Evolutionary conservation across 2,329 filamentous ascomycete genomes (phyloP), one percentile per base, ranked within the genome.

Genomic region (Ophiostoma pallidulum): DNA sequence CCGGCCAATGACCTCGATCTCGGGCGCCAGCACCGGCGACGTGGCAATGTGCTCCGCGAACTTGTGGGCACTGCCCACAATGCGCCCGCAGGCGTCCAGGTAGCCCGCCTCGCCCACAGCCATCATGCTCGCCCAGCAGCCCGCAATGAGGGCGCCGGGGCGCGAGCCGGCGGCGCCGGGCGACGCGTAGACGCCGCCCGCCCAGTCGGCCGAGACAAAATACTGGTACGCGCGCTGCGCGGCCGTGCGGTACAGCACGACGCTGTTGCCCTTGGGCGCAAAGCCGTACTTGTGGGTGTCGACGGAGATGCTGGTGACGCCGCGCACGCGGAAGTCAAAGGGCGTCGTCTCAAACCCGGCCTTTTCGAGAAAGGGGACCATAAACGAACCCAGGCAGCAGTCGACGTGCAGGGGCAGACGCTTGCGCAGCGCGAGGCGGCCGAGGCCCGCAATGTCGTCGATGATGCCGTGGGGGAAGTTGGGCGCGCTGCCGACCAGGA

Each of bases 261-360:
- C 92, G 45, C 85, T 92, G 74, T 94, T 98, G 56, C 92, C 92
- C 71, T 98, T 98, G 45, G 92, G 92, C 1, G 92, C 92, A 62
- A 98, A 98, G 32, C 92, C 92, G 64, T 98, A 98, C 66, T 98
- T 98, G 76, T 98, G 92, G 3, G 92, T 98, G 64, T 98, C 92
- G 64, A 90, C 94, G 56, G 82, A 89, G 65, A 98, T 97, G 64
- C 84, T 91, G 4, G 91, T 96, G 32, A 98, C 92, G 58, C 92
- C 92, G 56, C 86, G 88, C 50, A 94, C 80, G 48, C 86, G 81
- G 77, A 98, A 98, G 65, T 98, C 92, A 62, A 97, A 97, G 5
- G 80, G 81, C 57, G 84, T 80, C 19, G 85, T 77, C 53, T 94
- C 87, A 65, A 95, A 97, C 38, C 92, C 92, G n/a, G 92, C 89